These are phyloP conservation scores for Talaromyces sp. DNA, from an alignment of 2,329 filamentous ascomycete species.

Conservation along the genomic window DNA sequence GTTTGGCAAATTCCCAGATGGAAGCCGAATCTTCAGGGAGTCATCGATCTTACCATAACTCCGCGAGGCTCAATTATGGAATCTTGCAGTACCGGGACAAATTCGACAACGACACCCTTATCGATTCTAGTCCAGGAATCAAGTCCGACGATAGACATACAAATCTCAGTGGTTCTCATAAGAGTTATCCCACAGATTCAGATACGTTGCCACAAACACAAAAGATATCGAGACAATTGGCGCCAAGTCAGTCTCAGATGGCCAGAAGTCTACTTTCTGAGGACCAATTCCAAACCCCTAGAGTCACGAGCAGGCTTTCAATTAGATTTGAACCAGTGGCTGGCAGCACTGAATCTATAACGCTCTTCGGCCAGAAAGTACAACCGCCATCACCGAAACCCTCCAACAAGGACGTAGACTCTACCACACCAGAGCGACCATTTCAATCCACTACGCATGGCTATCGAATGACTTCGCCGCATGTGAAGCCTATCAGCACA, in stretches of 20 bases:
- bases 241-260: background rate
- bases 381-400: background rate
- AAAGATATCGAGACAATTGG: conserved; percentile 14
- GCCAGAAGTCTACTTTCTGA: background rate
- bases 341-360: background rate
- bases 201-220: conserved; percentile 14
- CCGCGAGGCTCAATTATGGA: background rate
- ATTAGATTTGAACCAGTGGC: background rate
- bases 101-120: background rate
- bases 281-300: background rate
- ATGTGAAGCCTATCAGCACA: background rate
- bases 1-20: conserved; percentile 14
- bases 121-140: background rate
- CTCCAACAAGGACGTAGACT: background rate
- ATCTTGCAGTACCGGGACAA: background rate
- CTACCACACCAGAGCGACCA: background rate
- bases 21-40: background rate
- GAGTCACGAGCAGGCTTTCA: background rate
- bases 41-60: background rate
- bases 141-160: background rate
- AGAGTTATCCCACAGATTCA: conserved; percentile 6
- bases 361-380: conserved; percentile 8
- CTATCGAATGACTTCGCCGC: background rate
- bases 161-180: background rate
- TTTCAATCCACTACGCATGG: background rate